Evolutionary conservation across 768 basidiomycete species (phyloP).

Genomic region (Termitomyces eurrhizus): DNA sequence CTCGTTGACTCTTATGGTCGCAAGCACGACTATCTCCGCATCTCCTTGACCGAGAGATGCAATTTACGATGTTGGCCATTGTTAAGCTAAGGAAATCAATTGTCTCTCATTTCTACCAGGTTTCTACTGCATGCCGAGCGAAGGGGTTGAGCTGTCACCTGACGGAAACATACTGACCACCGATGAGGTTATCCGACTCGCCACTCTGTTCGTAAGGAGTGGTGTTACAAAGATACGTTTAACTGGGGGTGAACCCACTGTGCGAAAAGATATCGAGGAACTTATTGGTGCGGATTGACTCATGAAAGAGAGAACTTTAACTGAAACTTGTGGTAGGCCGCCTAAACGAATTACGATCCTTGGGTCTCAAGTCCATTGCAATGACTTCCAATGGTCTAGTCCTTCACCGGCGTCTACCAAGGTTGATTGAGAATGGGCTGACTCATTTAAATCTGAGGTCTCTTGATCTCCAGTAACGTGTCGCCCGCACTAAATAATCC

Average conservation of each 20-base stretch:
- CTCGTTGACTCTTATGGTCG: slow-evolving; percentile 67
- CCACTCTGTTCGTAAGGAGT: slow-evolving; percentile 70
- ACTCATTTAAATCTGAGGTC: slow-evolving; percentile 73
- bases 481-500: not conserved
- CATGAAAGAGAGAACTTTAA: not conserved
- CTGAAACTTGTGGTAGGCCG: slow-evolving; percentile 36
- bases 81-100: not conserved
- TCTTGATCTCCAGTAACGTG: not conserved
- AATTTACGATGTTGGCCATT: slow-evolving; percentile 69
- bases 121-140: slow-evolving; percentile 89
- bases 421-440: slow-evolving; percentile 65
- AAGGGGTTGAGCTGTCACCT: slow-evolving; percentile 75
- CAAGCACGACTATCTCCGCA: slow-evolving; percentile 82
- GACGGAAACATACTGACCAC: slow-evolving; percentile 65
- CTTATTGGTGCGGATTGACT: slow-evolving; percentile 52
- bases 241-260: slow-evolving; percentile 86
- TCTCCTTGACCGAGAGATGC: slow-evolving; percentile 82
- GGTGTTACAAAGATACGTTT: slow-evolving; percentile 87
- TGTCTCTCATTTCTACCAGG: slow-evolving; percentile 39
- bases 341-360: slow-evolving; percentile 53
- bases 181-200: slow-evolving; percentile 70
- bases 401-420: slow-evolving; percentile 68
- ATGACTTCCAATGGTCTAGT: slow-evolving; percentile 86
- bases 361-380: slow-evolving; percentile 70
- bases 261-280: slow-evolving; percentile 69